Evolutionary conservation across 208 protist genomes (phyloP), one percentile per base, ranked within the genome.

Genomic region (Trypanosoma brucei): DNA sequence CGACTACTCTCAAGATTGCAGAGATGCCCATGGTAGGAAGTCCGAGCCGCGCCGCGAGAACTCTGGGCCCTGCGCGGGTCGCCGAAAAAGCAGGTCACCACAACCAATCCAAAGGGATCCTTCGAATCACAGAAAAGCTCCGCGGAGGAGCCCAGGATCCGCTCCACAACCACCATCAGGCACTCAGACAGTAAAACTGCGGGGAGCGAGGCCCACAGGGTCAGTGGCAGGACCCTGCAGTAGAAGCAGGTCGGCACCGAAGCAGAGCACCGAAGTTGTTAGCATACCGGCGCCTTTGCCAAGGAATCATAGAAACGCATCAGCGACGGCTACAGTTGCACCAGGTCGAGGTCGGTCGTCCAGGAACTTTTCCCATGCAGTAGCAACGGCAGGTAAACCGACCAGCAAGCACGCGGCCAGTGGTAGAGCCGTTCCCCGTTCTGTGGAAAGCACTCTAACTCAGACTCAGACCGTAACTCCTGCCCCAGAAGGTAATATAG

Each of bases 81-180:
- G 22, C 22, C 22, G 22, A 22, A 22, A 22, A 22, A 22, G 22
- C 22, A 22, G 22, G 22, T 22, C 22, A 22, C 22, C 22, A 22
- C 22, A 22, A 22, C 22, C 22, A 22, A 22, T 22, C 22, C 22
- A 22, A 22, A 22, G 22, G 33, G 45, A 60, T 1, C 3, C 4
- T 14, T n/a, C 3, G 37, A 55, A 44, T 36, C 54, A 30, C 44
- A 40, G 30, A 11, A 14, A 35, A n/a, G 9, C 3, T 31, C 31
- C 54, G 3, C 62, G 53, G 37, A 68, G 44, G n/a, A 13, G 36
- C 40, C 11, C 54, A 36, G 31, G 44, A 55, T 61, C 42, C 33
- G 54, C 55, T 38, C 55, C 55, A 9, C 63, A 45, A 39, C 30
- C 22, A 14, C 45, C 45, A 42, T n/a, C 4, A n/a, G 2, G 42